Evolutionary conservation across 2,329 filamentous ascomycete species (phyloP).

Genomic region (Calonectria leucothoes): DNA sequence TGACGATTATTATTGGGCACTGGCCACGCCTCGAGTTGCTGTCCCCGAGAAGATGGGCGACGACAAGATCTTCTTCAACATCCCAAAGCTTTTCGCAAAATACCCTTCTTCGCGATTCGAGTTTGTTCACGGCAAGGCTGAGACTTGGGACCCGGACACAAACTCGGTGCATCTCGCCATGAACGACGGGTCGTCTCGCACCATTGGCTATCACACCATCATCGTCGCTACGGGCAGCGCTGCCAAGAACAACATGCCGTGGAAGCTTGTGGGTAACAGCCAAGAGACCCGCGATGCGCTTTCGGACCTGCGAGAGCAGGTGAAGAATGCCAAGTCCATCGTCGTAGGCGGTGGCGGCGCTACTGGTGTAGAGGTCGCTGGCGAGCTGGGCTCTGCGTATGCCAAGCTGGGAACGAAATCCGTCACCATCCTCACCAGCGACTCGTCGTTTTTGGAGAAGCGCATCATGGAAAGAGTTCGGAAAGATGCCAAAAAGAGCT

Average conservation of each 20-base stretch:
- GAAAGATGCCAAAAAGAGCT: background rate
- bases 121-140: conserved; percentile 7
- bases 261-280: background rate
- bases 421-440: conserved; percentile 1
- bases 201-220: conserved; percentile 5
- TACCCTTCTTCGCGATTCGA: conserved; percentile 6
- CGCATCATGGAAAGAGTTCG: conserved; percentile 1
- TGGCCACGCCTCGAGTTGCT: conserved; percentile 5
- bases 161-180: background rate
- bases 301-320: background rate
- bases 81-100: conserved; percentile 7
- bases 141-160: background rate
- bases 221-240: conserved; percentile 5
- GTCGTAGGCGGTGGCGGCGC: conserved; percentile 9
- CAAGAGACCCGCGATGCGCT: background rate
- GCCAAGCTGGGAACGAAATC: background rate
- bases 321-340: conserved; percentile 11
- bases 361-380: conserved; percentile 17
- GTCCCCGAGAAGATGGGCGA: conserved; percentile 2
- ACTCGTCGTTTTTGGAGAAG: background rate
- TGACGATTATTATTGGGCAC: conserved; percentile 18
- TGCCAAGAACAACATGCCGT: background rate
- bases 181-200: background rate
- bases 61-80: conserved; percentile 8
- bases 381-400: conserved; percentile 8